Evolutionary conservation across 352 stramenopile species (phyloP).

Genomic region (Phytophthora colocasiae): DNA sequence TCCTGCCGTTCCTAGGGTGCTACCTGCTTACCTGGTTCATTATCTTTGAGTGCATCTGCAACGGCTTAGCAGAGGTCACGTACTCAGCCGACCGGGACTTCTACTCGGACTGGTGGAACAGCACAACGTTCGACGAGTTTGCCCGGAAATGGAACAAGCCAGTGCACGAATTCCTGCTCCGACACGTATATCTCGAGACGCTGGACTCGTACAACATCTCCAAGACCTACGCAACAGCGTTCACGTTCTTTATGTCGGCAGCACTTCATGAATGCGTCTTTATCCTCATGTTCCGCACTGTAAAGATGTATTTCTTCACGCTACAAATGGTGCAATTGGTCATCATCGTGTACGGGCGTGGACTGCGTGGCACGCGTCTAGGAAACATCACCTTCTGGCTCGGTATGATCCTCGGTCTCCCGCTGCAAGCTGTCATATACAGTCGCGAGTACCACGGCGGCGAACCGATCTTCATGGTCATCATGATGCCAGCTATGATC

Average conservation of each 20-base stretch:
- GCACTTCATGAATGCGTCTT: constrained; percentile 96
- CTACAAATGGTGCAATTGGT: constrained; percentile 96
- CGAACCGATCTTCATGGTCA: constrained; percentile 80
- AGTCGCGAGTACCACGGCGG: constrained; percentile 82
- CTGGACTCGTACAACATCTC: constrained; percentile 78
- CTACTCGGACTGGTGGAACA: constrained; percentile 99
- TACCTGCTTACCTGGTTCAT: constrained; percentile 97
- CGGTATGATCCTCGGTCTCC: constrained; percentile 76
- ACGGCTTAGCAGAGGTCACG: constrained; percentile 95
- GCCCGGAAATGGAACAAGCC: constrained; percentile 97
- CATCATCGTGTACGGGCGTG: constrained; percentile 86
- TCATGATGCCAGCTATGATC: constrained; percentile 82
- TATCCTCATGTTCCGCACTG: constrained; percentile 94
- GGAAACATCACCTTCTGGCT: constrained; percentile 88
- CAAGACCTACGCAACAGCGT: constrained; percentile 79
- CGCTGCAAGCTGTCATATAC: constrained; percentile 83
- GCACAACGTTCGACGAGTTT: constrained; percentile 92
- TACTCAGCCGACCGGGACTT: constrained; percentile 93
- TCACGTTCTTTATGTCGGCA: constrained; percentile 95
- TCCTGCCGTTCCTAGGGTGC: constrained; percentile 93
- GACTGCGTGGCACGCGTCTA: constrained; percentile 71
- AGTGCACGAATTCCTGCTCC: constrained; percentile 95
- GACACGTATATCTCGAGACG: constrained; percentile 86
- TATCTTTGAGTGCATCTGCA: constrained; percentile 97
- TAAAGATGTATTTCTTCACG: constrained; percentile 94